Evolutionary conservation across 805 yeast genomes (phyloP).

Genomic region (Kodamaea hsintzibuensis): DNA sequence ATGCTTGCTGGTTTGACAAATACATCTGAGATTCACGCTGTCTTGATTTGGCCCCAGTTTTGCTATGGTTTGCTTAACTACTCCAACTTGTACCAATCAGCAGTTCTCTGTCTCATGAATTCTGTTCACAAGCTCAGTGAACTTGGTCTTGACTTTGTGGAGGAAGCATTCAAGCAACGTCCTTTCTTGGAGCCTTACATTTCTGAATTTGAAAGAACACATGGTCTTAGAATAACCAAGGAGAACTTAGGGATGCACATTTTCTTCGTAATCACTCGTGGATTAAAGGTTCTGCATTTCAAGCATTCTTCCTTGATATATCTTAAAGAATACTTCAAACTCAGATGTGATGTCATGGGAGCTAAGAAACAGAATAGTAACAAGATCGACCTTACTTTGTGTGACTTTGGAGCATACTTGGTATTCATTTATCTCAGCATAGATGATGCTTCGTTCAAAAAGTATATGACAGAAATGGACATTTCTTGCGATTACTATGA

Average conservation of each 20-base stretch:
- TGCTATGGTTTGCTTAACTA: conserved; percentile 31
- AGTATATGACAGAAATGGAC: conserved; percentile 23
- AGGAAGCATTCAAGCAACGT: conserved; percentile 32
- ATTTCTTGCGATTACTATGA: conserved; percentile 17
- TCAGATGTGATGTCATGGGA: conserved; percentile 1
- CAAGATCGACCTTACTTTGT: background rate
- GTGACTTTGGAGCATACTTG: conserved; percentile 23
- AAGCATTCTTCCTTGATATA: conserved; percentile 49
- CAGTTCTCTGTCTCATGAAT: conserved; percentile 30
- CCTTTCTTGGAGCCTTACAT: conserved; percentile 43
- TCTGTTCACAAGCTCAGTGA: conserved; percentile 26
- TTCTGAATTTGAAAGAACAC: conserved; percentile 42
- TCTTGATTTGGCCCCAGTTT: conserved; percentile 50
- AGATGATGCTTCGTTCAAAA: conserved; percentile 25
- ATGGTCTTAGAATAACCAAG: conserved; percentile 38
- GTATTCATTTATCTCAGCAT: conserved; percentile 34
- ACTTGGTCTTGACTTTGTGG: conserved; percentile 25
- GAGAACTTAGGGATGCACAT: conserved; percentile 55
- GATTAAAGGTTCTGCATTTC: conserved; percentile 58
- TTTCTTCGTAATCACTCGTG: conserved; percentile 51
- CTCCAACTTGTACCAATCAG: conserved; percentile 33
- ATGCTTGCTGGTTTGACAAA: conserved; percentile 50
- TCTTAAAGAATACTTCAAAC: conserved; percentile 42
- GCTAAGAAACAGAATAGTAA: background rate
- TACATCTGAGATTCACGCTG: conserved; percentile 46